These are phyloP conservation scores for Chlamydomonas urium DNA, from an alignment of 139 green algal genomes.

Conservation along the genomic window DNA sequence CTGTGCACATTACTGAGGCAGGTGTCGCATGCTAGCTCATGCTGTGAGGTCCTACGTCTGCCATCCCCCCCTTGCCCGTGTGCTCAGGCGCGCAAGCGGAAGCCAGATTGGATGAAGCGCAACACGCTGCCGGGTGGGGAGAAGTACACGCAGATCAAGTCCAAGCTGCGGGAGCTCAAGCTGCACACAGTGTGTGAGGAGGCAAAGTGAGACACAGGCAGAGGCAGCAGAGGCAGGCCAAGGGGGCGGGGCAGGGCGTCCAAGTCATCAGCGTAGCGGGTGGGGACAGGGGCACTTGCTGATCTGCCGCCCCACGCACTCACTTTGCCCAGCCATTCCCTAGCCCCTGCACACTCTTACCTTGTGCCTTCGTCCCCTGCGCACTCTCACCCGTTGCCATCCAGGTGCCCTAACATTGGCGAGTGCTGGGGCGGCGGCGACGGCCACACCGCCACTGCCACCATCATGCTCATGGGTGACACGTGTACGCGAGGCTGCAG, in stretches of 20 bases:
- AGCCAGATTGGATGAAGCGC: slow-evolving; percentile 98
- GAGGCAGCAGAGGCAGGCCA: too few species aligned
- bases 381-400: too few species aligned
- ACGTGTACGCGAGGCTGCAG: slow-evolving; percentile 86
- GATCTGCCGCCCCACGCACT: too few species aligned
- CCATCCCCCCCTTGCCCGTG: background rate
- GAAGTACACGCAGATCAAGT: slow-evolving; percentile 70
- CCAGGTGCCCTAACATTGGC: slow-evolving; percentile 91
- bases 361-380: too few species aligned
- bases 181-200: slow-evolving; percentile 97
- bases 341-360: too few species aligned
- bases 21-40: too few species aligned
- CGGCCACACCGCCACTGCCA: slow-evolving; percentile 92
- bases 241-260: too few species aligned
- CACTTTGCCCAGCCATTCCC: background rate
- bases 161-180: slow-evolving; percentile 92
- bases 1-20: slow-evolving; percentile 3
- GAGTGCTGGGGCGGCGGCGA: slow-evolving; percentile 92
- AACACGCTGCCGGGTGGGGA: slow-evolving; percentile 84
- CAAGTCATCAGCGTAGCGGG: too few species aligned
- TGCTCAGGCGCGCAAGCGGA: slow-evolving; percentile 74
- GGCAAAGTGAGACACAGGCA: slow-evolving; percentile 52
- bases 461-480: slow-evolving; percentile 98
- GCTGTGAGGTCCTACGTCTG: background rate
- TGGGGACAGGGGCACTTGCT: too few species aligned